phyloP scores from a whole-genome alignment of 1,139 yeast genomes.

The Magnusiomyces suaveolens region DNA sequence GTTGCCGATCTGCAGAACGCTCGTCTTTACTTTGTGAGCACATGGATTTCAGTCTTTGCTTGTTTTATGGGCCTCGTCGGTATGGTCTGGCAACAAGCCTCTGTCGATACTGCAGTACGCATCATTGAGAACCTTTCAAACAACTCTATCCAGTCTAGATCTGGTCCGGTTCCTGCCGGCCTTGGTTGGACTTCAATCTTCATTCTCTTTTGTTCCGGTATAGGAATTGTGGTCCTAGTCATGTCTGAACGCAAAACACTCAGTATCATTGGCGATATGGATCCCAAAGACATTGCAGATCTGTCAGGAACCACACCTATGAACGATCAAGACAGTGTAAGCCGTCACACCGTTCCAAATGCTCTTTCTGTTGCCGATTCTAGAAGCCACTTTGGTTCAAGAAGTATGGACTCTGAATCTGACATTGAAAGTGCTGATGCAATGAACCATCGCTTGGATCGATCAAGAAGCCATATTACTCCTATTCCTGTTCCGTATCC shows the following conservation, averaged over 20 bases:
- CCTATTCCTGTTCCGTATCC: background rate
- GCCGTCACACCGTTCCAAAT: background rate
- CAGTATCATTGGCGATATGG: background rate
- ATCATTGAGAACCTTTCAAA: slow-evolving; percentile 15
- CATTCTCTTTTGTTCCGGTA: slow-evolving; percentile 10
- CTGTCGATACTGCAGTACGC: slow-evolving; percentile 16
- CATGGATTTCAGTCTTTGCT: slow-evolving; percentile 16
- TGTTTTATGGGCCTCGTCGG: slow-evolving; percentile 19
- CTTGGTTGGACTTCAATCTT: slow-evolving; percentile 14
- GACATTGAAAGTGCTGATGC: no score
- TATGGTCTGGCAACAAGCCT: slow-evolving; percentile 26
- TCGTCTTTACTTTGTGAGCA: slow-evolving; percentile 14
- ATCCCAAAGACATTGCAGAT: background rate
- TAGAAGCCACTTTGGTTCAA: no score
- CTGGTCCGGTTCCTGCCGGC: slow-evolving; percentile 13
- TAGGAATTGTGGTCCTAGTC: slow-evolving; percentile 12
- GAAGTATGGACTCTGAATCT: no score
- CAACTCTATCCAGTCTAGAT: slow-evolving; percentile 7
- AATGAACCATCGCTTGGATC: no score
- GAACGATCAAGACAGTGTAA: no score
- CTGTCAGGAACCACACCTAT: background rate
- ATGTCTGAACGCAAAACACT: slow-evolving; percentile 10
- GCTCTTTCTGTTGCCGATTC: background rate
- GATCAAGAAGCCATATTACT: no score
- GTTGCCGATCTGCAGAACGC: slow-evolving; percentile 6